These are phyloP conservation scores for Actinomortierella ambigua DNA, from an alignment of 371 early-diverging fungal species.

Conservation along the genomic window DNA sequence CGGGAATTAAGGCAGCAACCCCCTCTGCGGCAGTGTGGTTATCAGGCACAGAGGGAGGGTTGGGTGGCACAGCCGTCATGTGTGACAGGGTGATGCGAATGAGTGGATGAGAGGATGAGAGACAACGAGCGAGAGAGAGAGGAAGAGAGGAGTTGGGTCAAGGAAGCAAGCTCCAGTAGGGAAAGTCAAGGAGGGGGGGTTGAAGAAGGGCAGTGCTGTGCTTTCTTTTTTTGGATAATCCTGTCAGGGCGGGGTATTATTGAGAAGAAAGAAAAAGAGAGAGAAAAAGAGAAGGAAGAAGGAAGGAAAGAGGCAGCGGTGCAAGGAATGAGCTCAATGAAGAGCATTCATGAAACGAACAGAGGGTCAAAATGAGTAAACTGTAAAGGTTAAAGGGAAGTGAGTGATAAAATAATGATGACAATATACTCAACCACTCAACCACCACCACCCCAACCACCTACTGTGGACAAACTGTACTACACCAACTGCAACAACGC, in stretches of 20 bases:
- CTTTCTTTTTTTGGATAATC: background rate
- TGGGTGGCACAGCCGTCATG: conserved; percentile 20
- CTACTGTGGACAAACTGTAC: background rate
- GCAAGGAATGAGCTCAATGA: too few species aligned
- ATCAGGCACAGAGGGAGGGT: conserved; percentile 16
- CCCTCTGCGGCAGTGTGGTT: conserved; percentile 25
- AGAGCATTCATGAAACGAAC: too few species aligned
- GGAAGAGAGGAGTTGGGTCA: background rate
- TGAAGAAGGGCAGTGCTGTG: background rate
- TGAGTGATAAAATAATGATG: too few species aligned
- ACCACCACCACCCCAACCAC: background rate
- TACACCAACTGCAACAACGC: too few species aligned
- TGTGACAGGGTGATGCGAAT: background rate
- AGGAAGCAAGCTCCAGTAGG: background rate
- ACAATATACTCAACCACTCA: too few species aligned
- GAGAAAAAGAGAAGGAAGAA: too few species aligned
- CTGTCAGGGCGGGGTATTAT: background rate
- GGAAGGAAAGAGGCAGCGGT: too few species aligned
- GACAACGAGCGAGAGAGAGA: background rate
- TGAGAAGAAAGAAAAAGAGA: background rate
- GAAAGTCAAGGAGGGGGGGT: background rate
- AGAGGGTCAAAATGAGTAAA: too few species aligned
- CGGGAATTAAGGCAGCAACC: conserved; percentile 42
- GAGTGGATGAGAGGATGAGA: background rate
- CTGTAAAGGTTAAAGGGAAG: too few species aligned